phyloP scores from a whole-genome alignment of 2,329 filamentous ascomycete genomes.

The Ramularia endophylla region DNA sequence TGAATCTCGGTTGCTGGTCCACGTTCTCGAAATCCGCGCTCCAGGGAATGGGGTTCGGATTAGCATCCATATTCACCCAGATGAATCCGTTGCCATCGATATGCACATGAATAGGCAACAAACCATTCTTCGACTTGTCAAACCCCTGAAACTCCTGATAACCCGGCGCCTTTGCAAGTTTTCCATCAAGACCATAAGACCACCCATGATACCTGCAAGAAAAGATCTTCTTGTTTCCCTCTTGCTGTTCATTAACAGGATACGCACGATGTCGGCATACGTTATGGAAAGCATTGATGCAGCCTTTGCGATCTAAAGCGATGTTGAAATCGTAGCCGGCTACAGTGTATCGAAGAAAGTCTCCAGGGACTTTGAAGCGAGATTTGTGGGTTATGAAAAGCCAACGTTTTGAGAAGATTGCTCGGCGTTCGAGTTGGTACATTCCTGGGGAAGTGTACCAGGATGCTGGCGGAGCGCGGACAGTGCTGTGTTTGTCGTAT shows the following conservation, averaged over 20 bases:
- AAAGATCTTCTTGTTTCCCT: slow-evolving; percentile 48
- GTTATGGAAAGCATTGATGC: slow-evolving; percentile 39
- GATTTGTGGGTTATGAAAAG: slow-evolving; percentile 30
- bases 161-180: slow-evolving; percentile 54
- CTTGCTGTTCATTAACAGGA: slow-evolving; percentile 47
- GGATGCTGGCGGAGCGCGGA: slow-evolving; percentile 37
- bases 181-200: slow-evolving; percentile 53
- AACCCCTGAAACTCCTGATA: slow-evolving; percentile 52
- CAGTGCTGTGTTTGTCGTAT: slow-evolving; percentile 5
- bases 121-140: slow-evolving; percentile 49
- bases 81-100: slow-evolving; percentile 51
- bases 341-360: slow-evolving; percentile 20
- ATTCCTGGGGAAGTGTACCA: slow-evolving; percentile 41
- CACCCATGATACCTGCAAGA: slow-evolving; percentile 58
- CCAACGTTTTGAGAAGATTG: slow-evolving; percentile 38
- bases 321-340: slow-evolving; percentile 22
- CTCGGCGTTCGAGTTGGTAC: slow-evolving; percentile 42
- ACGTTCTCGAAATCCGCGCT: slow-evolving; percentile 45
- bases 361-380: slow-evolving; percentile 24
- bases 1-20: slow-evolving; percentile 41
- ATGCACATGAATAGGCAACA: slow-evolving; percentile 51
- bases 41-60: slow-evolving; percentile 41
- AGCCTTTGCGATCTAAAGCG: slow-evolving; percentile 14
- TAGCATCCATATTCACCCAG: slow-evolving; percentile 51
- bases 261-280: slow-evolving; percentile 48